Evolutionary conservation across 331 rosid species (phyloP).

Genomic region (Malus hybrid): DNA sequence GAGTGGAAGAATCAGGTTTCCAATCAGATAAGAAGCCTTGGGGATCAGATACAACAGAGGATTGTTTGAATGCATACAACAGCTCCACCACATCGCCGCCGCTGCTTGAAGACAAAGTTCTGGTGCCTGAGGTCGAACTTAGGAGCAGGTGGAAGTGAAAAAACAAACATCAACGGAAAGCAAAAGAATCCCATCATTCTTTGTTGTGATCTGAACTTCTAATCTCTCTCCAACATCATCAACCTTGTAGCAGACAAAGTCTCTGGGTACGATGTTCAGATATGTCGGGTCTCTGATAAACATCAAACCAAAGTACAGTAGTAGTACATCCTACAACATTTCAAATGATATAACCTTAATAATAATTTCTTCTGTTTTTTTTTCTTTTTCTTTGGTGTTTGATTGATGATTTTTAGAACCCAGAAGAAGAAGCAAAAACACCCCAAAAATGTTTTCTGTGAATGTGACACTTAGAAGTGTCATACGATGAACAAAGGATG

Average conservation of each 20-base stretch:
- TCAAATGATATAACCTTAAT: background rate
- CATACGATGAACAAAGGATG: background rate
- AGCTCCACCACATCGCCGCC: background rate
- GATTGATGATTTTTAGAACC: background rate
- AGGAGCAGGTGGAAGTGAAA: background rate
- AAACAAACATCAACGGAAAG: conserved; percentile 1
- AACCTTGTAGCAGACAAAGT: conserved; percentile 9
- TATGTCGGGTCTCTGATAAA: background rate
- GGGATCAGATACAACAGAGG: conserved; percentile 44
- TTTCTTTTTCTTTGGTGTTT: background rate
- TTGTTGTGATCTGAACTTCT: background rate
- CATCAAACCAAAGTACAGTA: background rate
- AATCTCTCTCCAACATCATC: conserved; percentile 2
- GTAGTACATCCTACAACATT: background rate
- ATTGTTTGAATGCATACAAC: conserved; percentile 43
- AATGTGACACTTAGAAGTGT: background rate
- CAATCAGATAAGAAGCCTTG: conserved; percentile 38
- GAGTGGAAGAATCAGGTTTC: conserved; percentile 13
- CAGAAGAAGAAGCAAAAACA: background rate
- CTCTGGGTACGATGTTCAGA: conserved; percentile 9
- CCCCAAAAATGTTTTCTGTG: background rate
- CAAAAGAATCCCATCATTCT: conserved; percentile 10
- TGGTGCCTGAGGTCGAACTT: conserved; percentile 3
- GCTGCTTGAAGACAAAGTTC: background rate
- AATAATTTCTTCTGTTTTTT: too few relatives aligned